Evolutionary conservation across 306 rosid species (phyloP), one percentile per base, ranked within the genome.

Genomic region (Quercus agrifolia): DNA sequence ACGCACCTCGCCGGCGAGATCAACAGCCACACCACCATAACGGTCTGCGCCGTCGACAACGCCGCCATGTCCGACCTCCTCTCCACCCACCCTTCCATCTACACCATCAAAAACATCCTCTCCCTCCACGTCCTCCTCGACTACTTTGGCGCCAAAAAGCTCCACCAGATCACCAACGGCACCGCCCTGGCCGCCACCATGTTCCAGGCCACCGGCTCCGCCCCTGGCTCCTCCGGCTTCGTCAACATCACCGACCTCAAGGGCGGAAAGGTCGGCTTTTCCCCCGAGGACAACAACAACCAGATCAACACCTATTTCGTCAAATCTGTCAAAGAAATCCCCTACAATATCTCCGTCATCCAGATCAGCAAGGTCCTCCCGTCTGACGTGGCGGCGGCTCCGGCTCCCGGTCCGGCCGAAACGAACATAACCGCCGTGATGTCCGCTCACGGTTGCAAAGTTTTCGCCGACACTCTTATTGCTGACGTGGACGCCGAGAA

Each of bases 81-180:
- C 31, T 7, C 83, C 2, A 90, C 88, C 15, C 83, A 84, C 51
- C 92, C 84, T 1, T 78, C 97, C 30, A 81, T 92, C 77, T 76
- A 79, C 88, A 81, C 97, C 38, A 7, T 91, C 18, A 95, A 95
- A 66, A 92, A 95, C 89, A 86, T 93, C 27, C 94, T 95, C 90
- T 90, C 99, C 59, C 93, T 95, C 67, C 99, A 95, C 79, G 83
- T 95, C 49, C 90, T 95, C 63, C 91, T 92, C 61, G 99, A 95
- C 89, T 95, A 90, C 85, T 95, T 91, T 64, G 94, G 90, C 18
- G 96, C 99, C 70, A 95, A 89, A 74, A 95, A 95, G 86, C 98
- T 95, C 83, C 99, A 92, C 91, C 98, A 95, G 88, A 95, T 95
- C 91, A 90, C 96, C 18, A 87, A 95, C 86, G 98, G 99, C 71